Conservation (phyloP, 108 stramenopile species). For the Cyclotella choctawhatcheeana region DNA sequence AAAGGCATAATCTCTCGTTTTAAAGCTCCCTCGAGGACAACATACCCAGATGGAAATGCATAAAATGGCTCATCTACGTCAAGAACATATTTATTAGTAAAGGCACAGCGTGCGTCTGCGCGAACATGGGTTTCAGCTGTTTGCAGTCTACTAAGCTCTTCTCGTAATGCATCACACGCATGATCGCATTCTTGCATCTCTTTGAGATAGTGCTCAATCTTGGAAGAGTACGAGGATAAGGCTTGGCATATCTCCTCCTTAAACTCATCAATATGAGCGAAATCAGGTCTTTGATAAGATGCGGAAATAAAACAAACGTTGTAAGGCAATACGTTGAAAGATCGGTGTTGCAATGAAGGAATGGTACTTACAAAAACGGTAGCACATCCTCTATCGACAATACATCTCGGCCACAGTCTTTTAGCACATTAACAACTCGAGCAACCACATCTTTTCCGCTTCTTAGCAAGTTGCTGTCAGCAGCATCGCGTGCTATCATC, state of each 20-base stretch:
- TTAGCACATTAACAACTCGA: constrained; percentile 78
- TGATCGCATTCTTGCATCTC: constrained; percentile 90
- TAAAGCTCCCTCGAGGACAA: constrained; percentile 72
- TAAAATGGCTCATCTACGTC: constrained; percentile 78
- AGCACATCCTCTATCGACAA: constrained; percentile 89
- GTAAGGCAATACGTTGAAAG: too few species aligned
- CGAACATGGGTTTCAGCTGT: constrained; percentile 65
- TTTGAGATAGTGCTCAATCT: constrained; percentile 83
- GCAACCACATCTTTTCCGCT: constrained; percentile 84
- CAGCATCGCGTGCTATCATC: constrained; percentile 91
- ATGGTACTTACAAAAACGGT: constrained; percentile 46
- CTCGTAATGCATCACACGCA: constrained; percentile 70
- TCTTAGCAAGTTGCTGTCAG: constrained; percentile 53
- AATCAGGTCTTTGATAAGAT: constrained; percentile 61
- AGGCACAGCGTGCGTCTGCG: constrained; percentile 78
- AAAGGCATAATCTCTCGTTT: constrained; percentile 71
- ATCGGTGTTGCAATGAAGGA: not conserved
- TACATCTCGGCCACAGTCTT: constrained; percentile 87
- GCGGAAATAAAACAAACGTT: too few species aligned
- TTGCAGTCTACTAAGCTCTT: constrained; percentile 70
- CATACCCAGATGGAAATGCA: constrained; percentile 89
- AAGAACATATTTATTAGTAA: constrained; percentile 74
- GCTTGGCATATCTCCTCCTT: constrained; percentile 91
- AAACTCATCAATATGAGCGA: constrained; percentile 89
- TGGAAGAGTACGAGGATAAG: constrained; percentile 82